Percentiles rank a stretch among this genome's conserved stretches.
These are phyloP conservation scores for Botrytis fabae DNA, from an alignment of 2,329 filamentous ascomycete genomes.

Conservation along the genomic window DNA sequence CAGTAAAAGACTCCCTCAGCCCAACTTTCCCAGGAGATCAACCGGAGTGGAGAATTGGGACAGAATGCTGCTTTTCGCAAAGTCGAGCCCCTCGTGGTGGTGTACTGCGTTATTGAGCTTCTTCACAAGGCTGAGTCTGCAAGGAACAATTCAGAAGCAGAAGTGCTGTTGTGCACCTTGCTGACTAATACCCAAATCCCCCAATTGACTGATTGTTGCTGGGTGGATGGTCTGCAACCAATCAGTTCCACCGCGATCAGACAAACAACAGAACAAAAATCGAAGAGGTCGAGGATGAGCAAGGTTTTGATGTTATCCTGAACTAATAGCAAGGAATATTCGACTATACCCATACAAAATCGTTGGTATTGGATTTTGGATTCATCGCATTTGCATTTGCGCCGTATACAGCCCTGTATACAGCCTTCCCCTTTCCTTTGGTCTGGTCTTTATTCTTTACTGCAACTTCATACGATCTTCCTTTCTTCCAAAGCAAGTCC, in stretches of 20 bases:
- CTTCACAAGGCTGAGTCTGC: constrained; percentile 20
- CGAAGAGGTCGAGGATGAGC: constrained; percentile 1
- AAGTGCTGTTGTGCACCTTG: not conserved
- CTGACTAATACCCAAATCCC: constrained; percentile 12
- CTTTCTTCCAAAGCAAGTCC: constrained; percentile 5
- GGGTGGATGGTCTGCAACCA: constrained; percentile 23
- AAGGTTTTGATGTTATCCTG: constrained; percentile 11
- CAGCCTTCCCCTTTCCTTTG: constrained; percentile 9
- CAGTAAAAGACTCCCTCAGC: not conserved
- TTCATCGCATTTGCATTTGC: constrained; percentile 1
- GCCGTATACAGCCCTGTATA: not conserved
- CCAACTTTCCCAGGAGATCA: not conserved
- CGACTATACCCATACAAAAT: not conserved
- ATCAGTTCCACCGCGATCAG: constrained; percentile 17
- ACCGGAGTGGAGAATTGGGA: not conserved
- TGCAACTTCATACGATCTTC: not conserved
- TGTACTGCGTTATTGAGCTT: constrained; percentile 3
- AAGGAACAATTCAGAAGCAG: not conserved
- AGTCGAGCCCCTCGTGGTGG: not conserved
- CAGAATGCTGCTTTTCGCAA: constrained; percentile 1
- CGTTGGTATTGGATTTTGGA: not conserved
- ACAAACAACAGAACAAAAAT: constrained; percentile 21
- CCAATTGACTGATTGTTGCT: constrained; percentile 21
- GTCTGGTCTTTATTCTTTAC: not conserved
- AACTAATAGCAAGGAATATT: not conserved